phyloP scores from a whole-genome alignment of 192 early-diverging fungal genomes.

The Jimgerdemannia flammicorona region DNA sequence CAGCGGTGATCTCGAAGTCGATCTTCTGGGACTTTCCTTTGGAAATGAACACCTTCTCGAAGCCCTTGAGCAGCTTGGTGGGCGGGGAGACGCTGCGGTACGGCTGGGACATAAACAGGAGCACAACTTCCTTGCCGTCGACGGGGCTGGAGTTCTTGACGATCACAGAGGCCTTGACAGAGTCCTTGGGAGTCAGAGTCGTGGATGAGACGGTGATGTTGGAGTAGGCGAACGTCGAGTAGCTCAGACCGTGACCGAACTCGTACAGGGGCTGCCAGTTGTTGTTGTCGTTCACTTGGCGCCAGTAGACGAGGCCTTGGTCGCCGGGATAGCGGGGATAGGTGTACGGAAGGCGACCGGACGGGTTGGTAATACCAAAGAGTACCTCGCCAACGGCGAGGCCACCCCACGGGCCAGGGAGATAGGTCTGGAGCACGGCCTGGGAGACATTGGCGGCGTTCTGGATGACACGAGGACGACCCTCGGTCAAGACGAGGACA shows the following conservation, averaged over 20 bases:
- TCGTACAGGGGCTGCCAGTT: constrained; percentile 47
- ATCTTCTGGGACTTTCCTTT: constrained; percentile 37
- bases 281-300: constrained; percentile 24
- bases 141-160: constrained; percentile 41
- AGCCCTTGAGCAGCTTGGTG: constrained; percentile 46
- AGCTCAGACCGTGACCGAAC: constrained; percentile 55
- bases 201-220: constrained; percentile 37
- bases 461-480: constrained; percentile 51
- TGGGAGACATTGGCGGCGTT: constrained; percentile 32
- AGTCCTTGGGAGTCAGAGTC: constrained; percentile 15
- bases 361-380: constrained; percentile 52
- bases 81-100: constrained; percentile 46
- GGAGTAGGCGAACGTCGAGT: constrained; percentile 42
- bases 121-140: constrained; percentile 49
- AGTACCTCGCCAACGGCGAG: constrained; percentile 53
- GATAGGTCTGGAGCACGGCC: constrained; percentile 44
- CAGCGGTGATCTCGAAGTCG: constrained; percentile 30
- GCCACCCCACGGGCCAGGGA: constrained; percentile 59
- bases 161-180: constrained; percentile 21
- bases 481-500: constrained; percentile 45
- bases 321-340: constrained; percentile 49
- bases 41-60: constrained; percentile 39
- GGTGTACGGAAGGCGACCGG: constrained; percentile 53
- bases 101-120: constrained; percentile 54
- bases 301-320: constrained; percentile 36